Evolutionary conservation across 768 basidiomycete species (phyloP).

Genomic region (Tricholoma terreum): DNA sequence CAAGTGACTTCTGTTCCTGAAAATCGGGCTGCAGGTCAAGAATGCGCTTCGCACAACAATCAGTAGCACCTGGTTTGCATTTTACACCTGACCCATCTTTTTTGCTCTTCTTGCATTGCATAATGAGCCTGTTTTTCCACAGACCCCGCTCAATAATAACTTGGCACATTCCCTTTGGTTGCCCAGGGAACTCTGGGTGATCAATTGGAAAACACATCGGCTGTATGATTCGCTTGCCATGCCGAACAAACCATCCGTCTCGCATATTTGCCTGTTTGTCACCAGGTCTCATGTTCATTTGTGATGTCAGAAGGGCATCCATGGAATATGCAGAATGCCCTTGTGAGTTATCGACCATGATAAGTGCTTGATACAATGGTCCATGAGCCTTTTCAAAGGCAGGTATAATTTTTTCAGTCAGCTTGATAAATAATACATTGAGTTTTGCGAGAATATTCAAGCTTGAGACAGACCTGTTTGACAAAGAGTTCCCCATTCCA

Average conservation of each 20-base stretch:
- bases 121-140: neutral
- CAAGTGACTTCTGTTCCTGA: no score
- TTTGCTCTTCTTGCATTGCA: neutral
- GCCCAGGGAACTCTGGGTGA: neutral
- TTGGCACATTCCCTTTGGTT: neutral
- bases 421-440: neutral
- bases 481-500: no score
- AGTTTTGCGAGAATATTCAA: neutral
- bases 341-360: neutral
- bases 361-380: neutral
- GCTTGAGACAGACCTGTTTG: no score
- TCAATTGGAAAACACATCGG: neutral
- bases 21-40: neutral
- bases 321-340: constrained; percentile 5
- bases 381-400: no score
- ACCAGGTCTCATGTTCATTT: constrained; percentile 6
- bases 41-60: neutral
- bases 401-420: constrained; percentile 4
- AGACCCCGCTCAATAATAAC: neutral
- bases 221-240: neutral
- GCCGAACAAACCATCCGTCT: neutral
- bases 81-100: neutral
- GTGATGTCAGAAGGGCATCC: constrained; percentile 1
- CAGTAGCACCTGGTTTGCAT: neutral
- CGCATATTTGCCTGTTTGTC: constrained; percentile 1